Conservation (phyloP, 2,329 filamentous ascomycete genomes). For the Exophiala sideris region DNA sequence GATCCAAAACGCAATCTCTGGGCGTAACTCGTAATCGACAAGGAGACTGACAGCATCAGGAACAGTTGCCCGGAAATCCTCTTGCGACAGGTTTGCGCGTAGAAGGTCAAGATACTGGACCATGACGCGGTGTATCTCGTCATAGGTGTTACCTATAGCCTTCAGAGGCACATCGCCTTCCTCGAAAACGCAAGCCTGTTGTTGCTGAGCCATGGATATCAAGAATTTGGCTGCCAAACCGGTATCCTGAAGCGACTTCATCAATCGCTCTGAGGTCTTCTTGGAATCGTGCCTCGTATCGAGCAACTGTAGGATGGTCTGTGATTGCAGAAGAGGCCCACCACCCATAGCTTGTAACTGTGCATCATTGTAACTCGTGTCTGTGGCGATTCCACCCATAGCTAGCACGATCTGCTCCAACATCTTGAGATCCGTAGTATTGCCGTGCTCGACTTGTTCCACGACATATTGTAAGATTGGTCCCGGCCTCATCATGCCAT, state of each 20-base stretch:
- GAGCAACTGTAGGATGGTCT: constrained; percentile 74
- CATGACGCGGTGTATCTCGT: constrained; percentile 83
- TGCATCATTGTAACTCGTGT: constrained; percentile 81
- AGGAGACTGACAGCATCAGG: constrained; percentile 73
- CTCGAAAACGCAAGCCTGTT: constrained; percentile 78
- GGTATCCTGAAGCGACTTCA: constrained; percentile 73
- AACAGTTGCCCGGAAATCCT: constrained; percentile 74
- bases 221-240: constrained; percentile 77
- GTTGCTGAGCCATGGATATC: constrained; percentile 86
- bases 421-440: constrained; percentile 86
- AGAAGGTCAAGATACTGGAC: constrained; percentile 87
- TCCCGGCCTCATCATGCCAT: constrained; percentile 75
- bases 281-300: constrained; percentile 77
- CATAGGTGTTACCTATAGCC: constrained; percentile 78
- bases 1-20: constrained; percentile 80
- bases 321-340: constrained; percentile 71
- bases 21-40: constrained; percentile 72
- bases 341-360: constrained; percentile 87
- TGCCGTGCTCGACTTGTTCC: constrained; percentile 74
- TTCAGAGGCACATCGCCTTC: constrained; percentile 79
- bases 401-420: constrained; percentile 83
- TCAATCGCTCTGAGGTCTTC: constrained; percentile 72
- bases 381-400: constrained; percentile 90
- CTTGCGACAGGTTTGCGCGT: constrained; percentile 69
- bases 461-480: constrained; percentile 89